Percentiles rank a stretch among this genome's conserved stretches.
These are phyloP conservation scores for Suhomyces kunorum DNA, from an alignment of 1,139 yeast genomes.

Conservation along the genomic window DNA sequence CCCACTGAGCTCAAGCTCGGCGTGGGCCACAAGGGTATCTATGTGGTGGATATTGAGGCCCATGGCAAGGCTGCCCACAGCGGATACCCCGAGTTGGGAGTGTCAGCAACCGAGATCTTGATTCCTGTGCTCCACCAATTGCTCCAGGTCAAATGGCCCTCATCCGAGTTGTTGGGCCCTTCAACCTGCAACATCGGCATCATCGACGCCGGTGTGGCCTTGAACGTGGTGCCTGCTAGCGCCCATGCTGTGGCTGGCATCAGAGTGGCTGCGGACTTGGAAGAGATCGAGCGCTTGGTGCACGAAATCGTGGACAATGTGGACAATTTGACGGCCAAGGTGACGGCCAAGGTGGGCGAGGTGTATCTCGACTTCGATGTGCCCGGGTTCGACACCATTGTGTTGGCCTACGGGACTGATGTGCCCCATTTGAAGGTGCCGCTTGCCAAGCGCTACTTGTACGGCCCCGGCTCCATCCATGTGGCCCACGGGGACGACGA, in stretches of 20 bases:
- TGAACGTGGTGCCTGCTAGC: conserved; percentile 63
- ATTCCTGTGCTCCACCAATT: conserved; percentile 48
- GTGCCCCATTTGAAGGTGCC: conserved; percentile 52
- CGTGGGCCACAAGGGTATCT: conserved; percentile 67
- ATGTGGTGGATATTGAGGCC: conserved; percentile 43
- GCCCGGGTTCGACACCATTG: conserved; percentile 60
- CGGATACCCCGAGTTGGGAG: conserved; percentile 70
- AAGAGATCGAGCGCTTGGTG: conserved; percentile 38
- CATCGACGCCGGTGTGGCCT: conserved; percentile 60
- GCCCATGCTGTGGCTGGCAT: conserved; percentile 54
- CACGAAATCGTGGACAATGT: conserved; percentile 33
- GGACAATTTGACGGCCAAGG: conserved; percentile 30
- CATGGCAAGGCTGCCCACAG: conserved; percentile 65
- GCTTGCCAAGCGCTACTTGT: conserved; percentile 50
- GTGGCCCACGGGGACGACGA: conserved; percentile 70
- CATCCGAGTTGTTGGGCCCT: conserved; percentile 55
- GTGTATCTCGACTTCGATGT: conserved; percentile 57
- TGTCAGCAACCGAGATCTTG: conserved; percentile 60
- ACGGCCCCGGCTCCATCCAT: conserved; percentile 69
- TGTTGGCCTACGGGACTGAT: conserved; percentile 65
- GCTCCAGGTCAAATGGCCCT: conserved; percentile 45
- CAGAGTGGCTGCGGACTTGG: conserved; percentile 55
- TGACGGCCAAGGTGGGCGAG: conserved; percentile 30
- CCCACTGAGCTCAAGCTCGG: conserved; percentile 73
- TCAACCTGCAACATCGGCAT: conserved; percentile 63